Conservation (phyloP, 176 grass and related monocot genomes). For the Melocanna baccifera region DNA sequence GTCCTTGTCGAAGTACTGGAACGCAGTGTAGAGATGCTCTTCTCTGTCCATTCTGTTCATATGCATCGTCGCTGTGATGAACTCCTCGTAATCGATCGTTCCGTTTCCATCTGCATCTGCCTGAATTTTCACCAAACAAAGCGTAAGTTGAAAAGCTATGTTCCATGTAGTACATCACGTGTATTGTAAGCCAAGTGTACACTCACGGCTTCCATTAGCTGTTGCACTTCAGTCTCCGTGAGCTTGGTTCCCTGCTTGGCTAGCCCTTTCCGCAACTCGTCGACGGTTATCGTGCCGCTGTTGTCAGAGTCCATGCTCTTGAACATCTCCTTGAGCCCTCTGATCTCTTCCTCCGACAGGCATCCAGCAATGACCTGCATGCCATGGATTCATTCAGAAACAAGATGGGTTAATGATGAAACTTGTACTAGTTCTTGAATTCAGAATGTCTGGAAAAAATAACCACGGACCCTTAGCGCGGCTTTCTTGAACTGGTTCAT, state of each 20-base stretch:
- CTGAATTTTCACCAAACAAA: conserved; percentile 19
- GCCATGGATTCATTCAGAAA: not conserved
- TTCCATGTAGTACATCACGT: not conserved
- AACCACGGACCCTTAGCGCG: conserved; percentile 57
- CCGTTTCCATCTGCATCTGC: conserved; percentile 83
- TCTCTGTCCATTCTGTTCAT: conserved; percentile 89
- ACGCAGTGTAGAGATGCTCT: conserved; percentile 77
- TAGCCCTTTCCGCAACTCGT: conserved; percentile 61
- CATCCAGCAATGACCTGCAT: conserved; percentile 73
- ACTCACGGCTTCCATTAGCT: conserved; percentile 84
- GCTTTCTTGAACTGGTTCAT: conserved; percentile 98
- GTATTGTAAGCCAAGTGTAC: not conserved
- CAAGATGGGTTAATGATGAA: not conserved
- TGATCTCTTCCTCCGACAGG: conserved; percentile 83
- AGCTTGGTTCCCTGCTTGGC: conserved; percentile 81
- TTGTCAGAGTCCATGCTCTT: conserved; percentile 80
- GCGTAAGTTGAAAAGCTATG: not conserved
- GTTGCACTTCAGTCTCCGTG: conserved; percentile 59
- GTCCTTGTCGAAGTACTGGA: conserved; percentile 94
- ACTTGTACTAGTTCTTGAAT: not conserved
- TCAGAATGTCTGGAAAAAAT: not conserved
- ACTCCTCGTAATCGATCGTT: conserved; percentile 79
- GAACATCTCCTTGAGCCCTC: conserved; percentile 86
- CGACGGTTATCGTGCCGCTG: conserved; percentile 79
- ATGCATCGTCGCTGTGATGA: conserved; percentile 91